Evolutionary conservation across 2,329 filamentous ascomycete genomes (phyloP), one percentile per base, ranked within the genome.

Genomic region (Cytospora piceae): DNA sequence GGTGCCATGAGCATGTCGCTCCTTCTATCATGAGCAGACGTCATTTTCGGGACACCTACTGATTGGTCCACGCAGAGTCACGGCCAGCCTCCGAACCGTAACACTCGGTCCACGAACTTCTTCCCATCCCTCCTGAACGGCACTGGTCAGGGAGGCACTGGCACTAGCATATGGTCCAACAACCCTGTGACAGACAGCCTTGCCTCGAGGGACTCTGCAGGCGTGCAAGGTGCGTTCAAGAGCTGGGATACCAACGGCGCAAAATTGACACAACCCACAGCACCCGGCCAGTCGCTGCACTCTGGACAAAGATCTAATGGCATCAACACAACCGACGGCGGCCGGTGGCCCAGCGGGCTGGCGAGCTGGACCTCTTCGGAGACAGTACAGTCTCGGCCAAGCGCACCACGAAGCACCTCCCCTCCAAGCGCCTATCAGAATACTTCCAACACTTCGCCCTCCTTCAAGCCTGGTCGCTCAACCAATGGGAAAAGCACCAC

Each of bases 351-450:
- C n/a, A 62, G 63, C 20, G 59, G 46, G 14, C 37, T 64, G 39
- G 58, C n/a, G 42, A 67, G 27, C 12, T 68, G 66, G 66, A 46
- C 61, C 52, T 61, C 66, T 17, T 20, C 63, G n/a, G 66, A 68
- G 39, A 63, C 54, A 46, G 42, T 60, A 37, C 42, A 65, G 37
- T 66, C 64, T 39, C 56, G 63, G 22, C 56, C 66, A 29, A 66
- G 53, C 51, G 56, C 59, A 54, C 63, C 66, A 22, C 63, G 63
- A 63, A 66, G 63, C 63, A 63, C 63, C 6, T 68, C 66, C 29
- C 66, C 66, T 17, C 56, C 64, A 29, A 63, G 49, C 22, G 37
- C 63, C 14, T 49, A 61, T 31, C 63, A 66, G 63, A 66, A 37
- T 51, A 42, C 59, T 4, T 60, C 63, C 31, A 68, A 66, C 27